Base-by-base conservation (phyloP, 148 eudicot species). In the Spergularia marina region DNA sequence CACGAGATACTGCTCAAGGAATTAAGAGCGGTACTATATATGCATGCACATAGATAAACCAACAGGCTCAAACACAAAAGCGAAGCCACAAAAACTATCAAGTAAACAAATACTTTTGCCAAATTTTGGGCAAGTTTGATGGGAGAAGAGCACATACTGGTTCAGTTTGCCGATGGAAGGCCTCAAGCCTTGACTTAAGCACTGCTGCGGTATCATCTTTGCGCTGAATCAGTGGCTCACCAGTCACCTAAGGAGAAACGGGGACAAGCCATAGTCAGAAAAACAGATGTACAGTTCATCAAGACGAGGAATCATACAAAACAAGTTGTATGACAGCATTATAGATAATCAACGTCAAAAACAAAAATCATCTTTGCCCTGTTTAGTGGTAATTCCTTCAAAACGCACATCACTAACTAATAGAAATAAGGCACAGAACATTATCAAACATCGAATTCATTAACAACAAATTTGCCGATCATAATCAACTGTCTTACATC, bases 181-280 rank as follows among this genome's bases (percentile, higher is more conserved):
- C 82, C 77, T 91, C 97, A 52, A 94, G 90, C 85, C 98, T 87
- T 21, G 98, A 89, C 86, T 89, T 94, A 58, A 94, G 89, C 79
- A 89, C 98, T 68, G 87, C 88, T 76, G 97, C 86, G 36, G 95
- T 94, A 73, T 94, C 98, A 86, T 94, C 98, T 82, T 90, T 91
- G 21, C 96, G 92, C 89, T 94, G 98, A 83, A 90, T 90, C 72
- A 94, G 79, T 79, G 97, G 92, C 79, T 94, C 98, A 58, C 98
- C 98, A 54, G 98, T 87, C 71, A 91, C 92, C 98, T 94, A 71
- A 40, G 85, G 60, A 20, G 44, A 53, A 77, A 79, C 44, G 53
- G 60, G 74, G 47, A 9, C n/a, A 47, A 51, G 58, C 21, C 61
- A 56, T 69, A 72, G 11, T 57, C 18, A 57, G 44, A 49, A 51